Evolutionary conservation across 192 early-diverging fungal genomes (phyloP), one percentile per base, ranked within the genome.

Genomic region (Coemansia sp.): DNA sequence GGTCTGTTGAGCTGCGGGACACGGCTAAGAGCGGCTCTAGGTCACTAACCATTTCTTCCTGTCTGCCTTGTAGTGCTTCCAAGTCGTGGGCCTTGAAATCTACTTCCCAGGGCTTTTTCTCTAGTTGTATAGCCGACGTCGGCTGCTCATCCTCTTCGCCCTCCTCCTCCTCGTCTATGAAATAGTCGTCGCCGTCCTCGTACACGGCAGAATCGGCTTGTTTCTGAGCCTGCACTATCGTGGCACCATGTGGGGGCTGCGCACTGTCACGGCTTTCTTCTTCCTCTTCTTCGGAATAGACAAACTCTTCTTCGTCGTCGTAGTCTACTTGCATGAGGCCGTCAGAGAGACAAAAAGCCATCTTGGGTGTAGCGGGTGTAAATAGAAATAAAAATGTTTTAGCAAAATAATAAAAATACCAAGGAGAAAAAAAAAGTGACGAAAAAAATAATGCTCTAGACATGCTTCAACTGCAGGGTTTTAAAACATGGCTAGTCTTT

Each of bases 21-120:
- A 77, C 62, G 0, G 75, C 65, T 39, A 82, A 69, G 35, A 77
- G 23, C 9, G 79, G 68, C 67, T 71, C 71, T 8, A 82, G 61
- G 24, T 72, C 64, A 7, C 13, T 48, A 18, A 73, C 55, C 6
- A 68, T 74, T 6, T 68, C 71, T 20, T 60, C 42, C 48, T 82
- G 74, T 50, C 65, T 82, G 56, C 18, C 66, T 31, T 45, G 67
- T 43, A 82, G 63, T 7, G 38, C 66, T 20, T 60, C 48, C 3
- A 50, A 40, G 45, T 70, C 42, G 16, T 68, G 67, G 8, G 77
- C 65, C 56, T 58, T 51, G 48, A 74, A 76, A 39, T 82, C 79
- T 16, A 82, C 71, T 57, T 77, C 79, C 75, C 75, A 77, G 9
- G 48, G 48, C 21, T 51, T 51, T 13, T 14, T 26, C 10, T 10